Conservation (phyloP, 176 grass and related monocot genomes). For the Leersia perrieri region DNA sequence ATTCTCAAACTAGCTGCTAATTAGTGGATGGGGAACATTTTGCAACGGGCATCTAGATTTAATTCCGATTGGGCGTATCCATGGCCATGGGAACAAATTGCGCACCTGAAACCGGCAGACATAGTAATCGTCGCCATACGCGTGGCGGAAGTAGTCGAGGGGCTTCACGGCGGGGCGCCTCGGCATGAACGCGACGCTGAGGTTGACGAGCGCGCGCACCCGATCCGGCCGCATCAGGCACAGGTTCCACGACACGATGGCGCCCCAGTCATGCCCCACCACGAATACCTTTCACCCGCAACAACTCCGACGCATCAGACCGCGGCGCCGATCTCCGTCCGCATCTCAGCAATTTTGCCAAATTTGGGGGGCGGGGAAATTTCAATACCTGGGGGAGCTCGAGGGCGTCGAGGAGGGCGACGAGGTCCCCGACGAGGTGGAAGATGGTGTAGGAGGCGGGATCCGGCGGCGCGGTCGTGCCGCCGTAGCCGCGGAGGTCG, state of each 20-base stretch:
- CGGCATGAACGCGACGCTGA: conserved; percentile 64
- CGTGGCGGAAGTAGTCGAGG: conserved; percentile 46
- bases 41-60: neutral
- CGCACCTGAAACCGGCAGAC: conserved; percentile 79
- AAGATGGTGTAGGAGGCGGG: conserved; percentile 65
- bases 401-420: conserved; percentile 77
- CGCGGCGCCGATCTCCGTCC: neutral
- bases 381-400: conserved; percentile 48
- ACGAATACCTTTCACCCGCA: conserved; percentile 61
- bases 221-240: conserved; percentile 73
- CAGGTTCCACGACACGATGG: conserved; percentile 71
- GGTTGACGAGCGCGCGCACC: conserved; percentile 71
- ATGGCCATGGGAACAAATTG: neutral
- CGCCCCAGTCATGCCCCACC: conserved; percentile 85
- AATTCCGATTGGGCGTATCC: no score
- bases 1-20: neutral
- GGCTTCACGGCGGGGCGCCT: conserved; percentile 38
- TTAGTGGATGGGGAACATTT: neutral
- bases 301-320: neutral
- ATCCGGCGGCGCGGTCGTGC: conserved; percentile 53
- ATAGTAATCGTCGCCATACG: conserved; percentile 79
- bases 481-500: conserved; percentile 76
- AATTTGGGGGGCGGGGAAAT: no score
- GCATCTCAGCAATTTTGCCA: no score
- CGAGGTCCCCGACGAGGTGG: conserved; percentile 79